phyloP scores from a whole-genome alignment of 768 basidiomycete species.

The Galerina marginata region DNA sequence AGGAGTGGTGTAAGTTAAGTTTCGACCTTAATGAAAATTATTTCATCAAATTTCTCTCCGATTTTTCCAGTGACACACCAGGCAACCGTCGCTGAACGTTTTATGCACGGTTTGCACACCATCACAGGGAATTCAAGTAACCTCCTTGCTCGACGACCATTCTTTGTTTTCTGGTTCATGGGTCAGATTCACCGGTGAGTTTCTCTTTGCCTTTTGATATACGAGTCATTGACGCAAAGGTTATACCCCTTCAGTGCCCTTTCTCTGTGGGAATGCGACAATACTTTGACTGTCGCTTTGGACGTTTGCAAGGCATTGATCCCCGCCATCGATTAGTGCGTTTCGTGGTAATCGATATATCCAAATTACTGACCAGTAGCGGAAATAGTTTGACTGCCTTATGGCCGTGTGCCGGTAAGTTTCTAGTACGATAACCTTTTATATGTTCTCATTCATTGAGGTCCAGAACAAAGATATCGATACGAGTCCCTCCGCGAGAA shows the following conservation, averaged over 20 bases:
- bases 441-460: slow-evolving; percentile 17
- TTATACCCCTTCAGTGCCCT: slow-evolving; percentile 46
- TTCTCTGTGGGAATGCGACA: slow-evolving; percentile 65
- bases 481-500: slow-evolving; percentile 53
- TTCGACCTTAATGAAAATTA: slow-evolving; percentile 16
- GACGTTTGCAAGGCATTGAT: slow-evolving; percentile 68
- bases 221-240: slow-evolving; percentile 9
- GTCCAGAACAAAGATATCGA: slow-evolving; percentile 55
- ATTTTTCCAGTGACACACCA: slow-evolving; percentile 60
- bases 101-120: slow-evolving; percentile 62
- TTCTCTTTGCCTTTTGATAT: background rate
- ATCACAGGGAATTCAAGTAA: slow-evolving; percentile 62
- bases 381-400: slow-evolving; percentile 50
- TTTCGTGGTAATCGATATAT: slow-evolving; percentile 5
- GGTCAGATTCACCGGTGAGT: slow-evolving; percentile 63
- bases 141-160: slow-evolving; percentile 61
- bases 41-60: slow-evolving; percentile 3
- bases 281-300: slow-evolving; percentile 60
- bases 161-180: slow-evolving; percentile 81
- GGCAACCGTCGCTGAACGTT: slow-evolving; percentile 59
- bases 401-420: slow-evolving; percentile 69
- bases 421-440: background rate
- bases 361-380: slow-evolving; percentile 11
- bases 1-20: slow-evolving; percentile 65
- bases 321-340: slow-evolving; percentile 61